Conservation (phyloP, 768 basidiomycete genomes). For the Phylloporus sp. region DNA sequence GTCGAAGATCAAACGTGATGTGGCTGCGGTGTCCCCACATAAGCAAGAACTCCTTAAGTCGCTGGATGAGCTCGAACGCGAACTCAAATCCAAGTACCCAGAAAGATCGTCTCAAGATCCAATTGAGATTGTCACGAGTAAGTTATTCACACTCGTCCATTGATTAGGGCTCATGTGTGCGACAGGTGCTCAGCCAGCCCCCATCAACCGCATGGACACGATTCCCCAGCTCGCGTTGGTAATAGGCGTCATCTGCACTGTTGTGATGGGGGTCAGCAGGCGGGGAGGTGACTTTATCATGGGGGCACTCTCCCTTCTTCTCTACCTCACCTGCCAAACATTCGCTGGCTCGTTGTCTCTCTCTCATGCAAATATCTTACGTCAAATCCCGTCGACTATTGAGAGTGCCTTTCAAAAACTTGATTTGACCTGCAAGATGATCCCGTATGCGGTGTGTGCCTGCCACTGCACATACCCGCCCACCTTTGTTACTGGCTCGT, state of each 20-base stretch:
- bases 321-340: background rate
- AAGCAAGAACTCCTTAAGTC: too few relatives aligned
- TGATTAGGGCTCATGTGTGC: too few relatives aligned
- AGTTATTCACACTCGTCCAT: too few relatives aligned
- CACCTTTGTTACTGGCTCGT: fast-evolving
- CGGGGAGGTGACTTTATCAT: constrained; percentile 18
- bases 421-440: background rate
- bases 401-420: background rate
- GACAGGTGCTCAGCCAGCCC: background rate
- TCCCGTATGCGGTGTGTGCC: background rate
- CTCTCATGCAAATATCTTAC: background rate
- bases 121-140: too few relatives aligned
- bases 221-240: constrained; percentile 2
- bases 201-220: background rate
- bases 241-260: background rate
- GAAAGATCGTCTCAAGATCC: too few relatives aligned
- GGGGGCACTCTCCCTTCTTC: constrained; percentile 2
- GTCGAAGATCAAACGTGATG: too few relatives aligned
- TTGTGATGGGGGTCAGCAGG: constrained; percentile 15
- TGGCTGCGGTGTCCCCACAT: too few relatives aligned
- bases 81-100: too few relatives aligned
- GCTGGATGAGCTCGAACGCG: too few relatives aligned
- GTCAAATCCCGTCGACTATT: background rate
- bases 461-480: constrained; percentile 9
- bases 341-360: background rate